Percentiles rank a stretch among this genome's conserved stretches.
These are phyloP conservation scores for Biscogniauxia sp. DNA, from an alignment of 2,329 filamentous ascomycete genomes.

Conservation along the genomic window DNA sequence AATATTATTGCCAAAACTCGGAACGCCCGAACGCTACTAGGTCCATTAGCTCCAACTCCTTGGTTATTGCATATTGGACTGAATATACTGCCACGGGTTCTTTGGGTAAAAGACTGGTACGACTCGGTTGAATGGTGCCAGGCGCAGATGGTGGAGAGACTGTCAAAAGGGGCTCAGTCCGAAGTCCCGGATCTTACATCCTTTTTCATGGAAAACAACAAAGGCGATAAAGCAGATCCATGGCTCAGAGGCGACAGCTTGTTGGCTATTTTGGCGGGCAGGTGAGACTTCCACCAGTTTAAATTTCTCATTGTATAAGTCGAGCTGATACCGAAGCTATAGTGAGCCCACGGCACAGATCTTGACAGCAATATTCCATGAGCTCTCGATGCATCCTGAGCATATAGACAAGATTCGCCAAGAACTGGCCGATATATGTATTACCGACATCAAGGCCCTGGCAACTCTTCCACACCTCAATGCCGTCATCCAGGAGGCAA, in stretches of 20 bases:
- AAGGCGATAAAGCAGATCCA: conserved; percentile 5
- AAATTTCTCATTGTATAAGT: background rate
- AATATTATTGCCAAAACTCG: conserved; percentile 16
- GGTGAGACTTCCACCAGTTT: conserved; percentile 8
- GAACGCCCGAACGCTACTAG: conserved; percentile 28
- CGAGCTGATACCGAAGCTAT: background rate
- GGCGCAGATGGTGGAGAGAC: conserved; percentile 15
- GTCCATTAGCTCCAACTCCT: conserved; percentile 28
- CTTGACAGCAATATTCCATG: no score
- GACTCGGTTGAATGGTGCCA: conserved; percentile 22
- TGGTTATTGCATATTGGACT: conserved; percentile 27
- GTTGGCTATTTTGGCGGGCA: conserved; percentile 26
- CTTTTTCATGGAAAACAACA: background rate
- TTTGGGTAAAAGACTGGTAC: conserved; percentile 23
- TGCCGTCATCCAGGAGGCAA: conserved; percentile 21
- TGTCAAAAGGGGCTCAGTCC: background rate
- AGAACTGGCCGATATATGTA: conserved; percentile 16
- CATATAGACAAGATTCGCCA: conserved; percentile 14
- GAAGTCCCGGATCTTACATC: conserved; percentile 1
- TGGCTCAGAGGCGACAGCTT: conserved; percentile 20
- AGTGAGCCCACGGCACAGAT: conserved; percentile 17
- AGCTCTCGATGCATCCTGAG: conserved; percentile 9
- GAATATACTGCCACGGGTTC: conserved; percentile 13
- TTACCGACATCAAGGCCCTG: conserved; percentile 16
- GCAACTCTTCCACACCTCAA: conserved; percentile 24